phyloP scores from a whole-genome alignment of 163 green algal species.

The Scenedesmus sp. region DNA sequence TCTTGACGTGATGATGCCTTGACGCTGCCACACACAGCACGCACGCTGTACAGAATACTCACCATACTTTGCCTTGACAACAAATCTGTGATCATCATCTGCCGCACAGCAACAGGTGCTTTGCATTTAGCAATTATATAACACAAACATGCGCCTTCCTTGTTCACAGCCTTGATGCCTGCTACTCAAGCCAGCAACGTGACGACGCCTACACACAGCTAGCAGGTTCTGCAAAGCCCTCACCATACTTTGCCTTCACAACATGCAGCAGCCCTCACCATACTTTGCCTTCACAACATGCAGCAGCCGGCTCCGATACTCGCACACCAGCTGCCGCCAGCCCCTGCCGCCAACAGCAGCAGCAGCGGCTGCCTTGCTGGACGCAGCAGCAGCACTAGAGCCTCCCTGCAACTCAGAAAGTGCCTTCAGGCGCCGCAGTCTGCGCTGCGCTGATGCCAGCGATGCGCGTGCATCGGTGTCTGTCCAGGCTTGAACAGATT shows the following conservation, averaged over 20 bases:
- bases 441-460: background rate
- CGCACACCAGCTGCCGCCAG: background rate
- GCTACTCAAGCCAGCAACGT: background rate
- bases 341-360: background rate
- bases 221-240: background rate
- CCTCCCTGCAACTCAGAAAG: background rate
- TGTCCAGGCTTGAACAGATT: constrained; percentile 23
- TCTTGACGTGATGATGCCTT: too few relatives aligned
- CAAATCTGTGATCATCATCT: too few relatives aligned
- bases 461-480: background rate
- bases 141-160: too few relatives aligned
- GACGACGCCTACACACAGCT: background rate
- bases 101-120: too few relatives aligned
- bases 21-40: too few relatives aligned
- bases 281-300: constrained; percentile 31
- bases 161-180: too few relatives aligned
- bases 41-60: too few relatives aligned
- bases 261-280: constrained; percentile 32
- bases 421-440: background rate
- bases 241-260: constrained; percentile 29
- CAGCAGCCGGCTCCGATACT: constrained; percentile 24
- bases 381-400: background rate
- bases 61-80: too few relatives aligned
- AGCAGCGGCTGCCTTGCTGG: background rate
- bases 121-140: too few relatives aligned